Evolutionary conservation across 148 eudicot genomes (phyloP), one percentile per base, ranked within the genome.

Genomic region (Amaranthus hypochondriacus): DNA sequence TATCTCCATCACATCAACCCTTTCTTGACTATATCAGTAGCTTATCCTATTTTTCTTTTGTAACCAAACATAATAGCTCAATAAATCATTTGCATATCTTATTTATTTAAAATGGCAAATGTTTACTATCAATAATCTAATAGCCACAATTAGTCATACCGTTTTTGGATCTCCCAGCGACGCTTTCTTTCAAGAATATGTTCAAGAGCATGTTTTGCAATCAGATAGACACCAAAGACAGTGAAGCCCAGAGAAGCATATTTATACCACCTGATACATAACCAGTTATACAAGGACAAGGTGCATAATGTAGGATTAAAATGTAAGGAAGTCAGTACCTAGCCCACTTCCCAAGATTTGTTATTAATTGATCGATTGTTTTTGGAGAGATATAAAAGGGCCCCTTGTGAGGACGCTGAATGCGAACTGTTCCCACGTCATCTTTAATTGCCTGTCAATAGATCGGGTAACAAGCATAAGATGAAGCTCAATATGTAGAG

Each of bases 331-430:
- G 5, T 68, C 56, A 71, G 64, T 81, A 96, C 99, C 97, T 90
- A 63, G 99, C 93, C 96, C 96, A 96, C 68, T 85, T 96, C 63
- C 93, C 97, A 73, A 96, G 94, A 81, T 92, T 90, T 78, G 89
- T 87, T 83, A 90, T 89, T 77, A 96, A 94, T 85, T 96, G 96
- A 75, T 96, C 96, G 73, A 96, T 87, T 74, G 87, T 85, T 77
- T 86, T 89, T 48, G 84, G 92, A 75, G 96, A 82, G 55, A 90
- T 94, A 84, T 96, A 96, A 87, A 92, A 92, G 51, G 97, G 99
- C 77, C 97, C 99, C 83, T 86, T 89, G 77, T 83, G 86, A 64
- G 99, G 99, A 71, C 87, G 81, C 75, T 96, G 99, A 77, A 96
- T 83, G 48, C 96, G 92, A 62, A 96, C 69, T 9, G 94, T 83